These are phyloP conservation scores for Phanerochaete carnosa DNA, from an alignment of 768 basidiomycete species.

Conservation along the genomic window DNA sequence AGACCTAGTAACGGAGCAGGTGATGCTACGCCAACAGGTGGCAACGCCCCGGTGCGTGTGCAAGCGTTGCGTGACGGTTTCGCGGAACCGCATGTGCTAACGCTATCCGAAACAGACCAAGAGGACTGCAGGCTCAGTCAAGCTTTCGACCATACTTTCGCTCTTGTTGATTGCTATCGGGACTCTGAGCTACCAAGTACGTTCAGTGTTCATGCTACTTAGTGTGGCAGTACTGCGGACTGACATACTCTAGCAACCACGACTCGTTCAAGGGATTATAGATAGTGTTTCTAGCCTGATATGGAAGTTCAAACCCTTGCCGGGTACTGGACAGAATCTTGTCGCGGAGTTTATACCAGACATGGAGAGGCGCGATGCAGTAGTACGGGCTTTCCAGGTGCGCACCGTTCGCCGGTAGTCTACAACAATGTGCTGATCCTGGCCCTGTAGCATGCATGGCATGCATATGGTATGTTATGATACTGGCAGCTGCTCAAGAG, in stretches of 20 bases:
- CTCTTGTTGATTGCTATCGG: slow-evolving; percentile 10
- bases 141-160: slow-evolving; percentile 10
- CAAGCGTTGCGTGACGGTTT: neutral
- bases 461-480: slow-evolving; percentile 65
- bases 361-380: slow-evolving; percentile 56
- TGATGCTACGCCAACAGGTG: neutral
- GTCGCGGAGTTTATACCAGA: slow-evolving; percentile 49
- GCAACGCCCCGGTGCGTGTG: neutral
- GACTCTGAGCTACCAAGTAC: slow-evolving; percentile 12
- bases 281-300: slow-evolving; percentile 10
- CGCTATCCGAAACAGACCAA: neutral
- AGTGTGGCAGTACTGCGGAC: neutral
- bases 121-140: slow-evolving; percentile 10
- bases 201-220: neutral
- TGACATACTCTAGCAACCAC: neutral
- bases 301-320: slow-evolving; percentile 14
- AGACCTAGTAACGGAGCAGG: neutral
- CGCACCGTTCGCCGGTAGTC: slow-evolving; percentile 13
- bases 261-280: neutral
- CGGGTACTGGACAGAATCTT: slow-evolving; percentile 15
- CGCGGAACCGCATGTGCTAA: neutral
- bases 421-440: slow-evolving; percentile 11
- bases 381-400: slow-evolving; percentile 80
- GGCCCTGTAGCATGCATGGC: slow-evolving; percentile 71
- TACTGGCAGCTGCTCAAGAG: neutral